phyloP scores from a whole-genome alignment of 2,329 filamentous ascomycete species.

The Colletotrichum sp. region DNA sequence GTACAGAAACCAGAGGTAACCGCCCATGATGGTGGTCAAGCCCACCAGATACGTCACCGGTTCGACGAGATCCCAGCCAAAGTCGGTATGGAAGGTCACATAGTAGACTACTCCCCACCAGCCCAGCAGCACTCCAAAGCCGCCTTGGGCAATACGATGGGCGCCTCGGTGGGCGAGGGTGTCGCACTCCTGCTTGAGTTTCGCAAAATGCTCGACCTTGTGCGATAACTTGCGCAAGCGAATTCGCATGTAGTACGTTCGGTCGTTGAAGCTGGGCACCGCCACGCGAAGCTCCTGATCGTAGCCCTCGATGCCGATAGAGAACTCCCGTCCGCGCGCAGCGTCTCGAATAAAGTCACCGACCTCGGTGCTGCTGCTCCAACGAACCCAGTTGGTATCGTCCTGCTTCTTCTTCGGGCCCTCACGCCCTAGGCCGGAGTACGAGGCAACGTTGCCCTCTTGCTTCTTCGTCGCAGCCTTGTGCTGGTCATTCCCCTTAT shows the following conservation, averaged over 20 bases:
- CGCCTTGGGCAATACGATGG: constrained; percentile 79
- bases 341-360: constrained; percentile 95
- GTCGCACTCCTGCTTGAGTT: constrained; percentile 84
- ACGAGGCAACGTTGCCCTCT: constrained; percentile 64
- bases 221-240: constrained; percentile 74
- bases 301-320: constrained; percentile 78
- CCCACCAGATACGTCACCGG: constrained; percentile 89
- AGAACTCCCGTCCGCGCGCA: constrained; percentile 82
- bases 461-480: constrained; percentile 24
- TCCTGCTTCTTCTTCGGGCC: constrained; percentile 42
- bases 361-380: constrained; percentile 88
- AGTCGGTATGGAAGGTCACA: constrained; percentile 72
- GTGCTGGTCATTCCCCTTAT: constrained; percentile 36
- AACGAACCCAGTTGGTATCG: constrained; percentile 73
- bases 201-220: constrained; percentile 71
- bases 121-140: constrained; percentile 72
- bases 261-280: constrained; percentile 86
- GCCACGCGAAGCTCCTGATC: constrained; percentile 71
- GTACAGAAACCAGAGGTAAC: constrained; percentile 93
- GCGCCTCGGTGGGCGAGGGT: constrained; percentile 76
- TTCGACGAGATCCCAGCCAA: constrained; percentile 91
- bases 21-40: constrained; percentile 84
- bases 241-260: constrained; percentile 87
- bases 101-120: constrained; percentile 89
- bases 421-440: constrained; percentile 73